Conservation (phyloP, 345 rosid species). For the Moringa oleifera region DNA sequence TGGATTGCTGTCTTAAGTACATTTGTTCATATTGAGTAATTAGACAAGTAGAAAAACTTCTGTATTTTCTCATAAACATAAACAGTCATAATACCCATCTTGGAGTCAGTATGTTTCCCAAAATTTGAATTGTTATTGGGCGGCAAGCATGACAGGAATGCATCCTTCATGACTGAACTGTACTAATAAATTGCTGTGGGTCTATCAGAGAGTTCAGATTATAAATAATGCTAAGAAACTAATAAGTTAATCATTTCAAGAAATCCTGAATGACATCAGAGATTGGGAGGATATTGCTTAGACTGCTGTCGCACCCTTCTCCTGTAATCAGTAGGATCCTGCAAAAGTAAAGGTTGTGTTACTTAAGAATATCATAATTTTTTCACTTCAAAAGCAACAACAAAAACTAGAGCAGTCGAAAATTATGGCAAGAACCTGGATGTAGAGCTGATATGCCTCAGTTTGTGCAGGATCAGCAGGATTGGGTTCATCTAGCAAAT, state of each 20-base stretch:
- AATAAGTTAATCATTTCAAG: neutral
- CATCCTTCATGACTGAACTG: constrained; percentile 1
- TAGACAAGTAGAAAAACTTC: neutral
- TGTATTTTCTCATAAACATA: neutral
- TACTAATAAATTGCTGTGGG: neutral
- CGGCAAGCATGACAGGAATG: neutral
- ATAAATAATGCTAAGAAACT: neutral
- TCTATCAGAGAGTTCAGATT: neutral
- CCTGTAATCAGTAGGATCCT: constrained; percentile 38
- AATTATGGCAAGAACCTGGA: constrained; percentile 15
- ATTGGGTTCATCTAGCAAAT: constrained; percentile 37
- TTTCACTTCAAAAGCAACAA: neutral
- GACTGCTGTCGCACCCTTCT: constrained; percentile 44
- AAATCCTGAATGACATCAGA: constrained; percentile 5
- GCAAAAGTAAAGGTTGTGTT: constrained; percentile 7
- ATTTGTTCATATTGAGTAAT: too few species aligned
- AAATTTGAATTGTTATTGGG: neutral
- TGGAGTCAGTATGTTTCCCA: neutral
- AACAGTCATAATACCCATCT: neutral
- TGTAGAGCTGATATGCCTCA: constrained; percentile 28
- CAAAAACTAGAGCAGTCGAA: neutral
- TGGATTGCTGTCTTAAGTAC: too few species aligned
- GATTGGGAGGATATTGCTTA: constrained; percentile 32
- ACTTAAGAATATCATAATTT: neutral
- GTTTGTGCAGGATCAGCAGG: constrained; percentile 35